Conservation (phyloP, 2,329 filamentous ascomycete genomes). For the Penicillium sp. region DNA sequence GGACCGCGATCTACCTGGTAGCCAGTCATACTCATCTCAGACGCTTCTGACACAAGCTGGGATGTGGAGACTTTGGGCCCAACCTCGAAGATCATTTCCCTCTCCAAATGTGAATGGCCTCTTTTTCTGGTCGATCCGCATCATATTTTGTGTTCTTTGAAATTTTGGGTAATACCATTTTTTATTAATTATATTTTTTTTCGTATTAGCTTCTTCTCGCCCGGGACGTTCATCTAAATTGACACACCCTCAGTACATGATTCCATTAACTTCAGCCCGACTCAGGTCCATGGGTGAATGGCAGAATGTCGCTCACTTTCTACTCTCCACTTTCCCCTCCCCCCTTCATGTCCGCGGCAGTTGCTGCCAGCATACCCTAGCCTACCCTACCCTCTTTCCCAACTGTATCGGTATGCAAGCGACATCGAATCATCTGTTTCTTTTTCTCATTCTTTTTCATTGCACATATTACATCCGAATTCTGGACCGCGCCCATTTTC, state of each 20-base stretch:
- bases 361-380: slow-evolving; percentile 11
- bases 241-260: slow-evolving; percentile 10
- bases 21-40: slow-evolving; percentile 16
- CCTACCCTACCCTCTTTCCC: background rate
- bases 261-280: slow-evolving; percentile 22
- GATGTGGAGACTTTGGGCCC: slow-evolving; percentile 18
- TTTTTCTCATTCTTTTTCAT: background rate
- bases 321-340: slow-evolving; percentile 12
- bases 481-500: background rate
- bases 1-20: slow-evolving; percentile 16
- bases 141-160: background rate
- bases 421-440: background rate
- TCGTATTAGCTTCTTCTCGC: background rate
- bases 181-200: too few species aligned
- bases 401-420: slow-evolving; percentile 7
- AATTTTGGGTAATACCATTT: too few species aligned
- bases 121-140: slow-evolving; percentile 5
- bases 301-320: slow-evolving; percentile 5
- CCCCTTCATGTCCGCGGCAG: slow-evolving; percentile 8
- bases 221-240: background rate
- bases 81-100: slow-evolving; percentile 22
- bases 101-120: background rate
- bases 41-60: slow-evolving; percentile 24
- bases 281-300: slow-evolving; percentile 21
- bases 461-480: background rate